These are phyloP conservation scores for Avena atlantica DNA, from an alignment of 176 grass and related monocot species.

Conservation along the genomic window DNA sequence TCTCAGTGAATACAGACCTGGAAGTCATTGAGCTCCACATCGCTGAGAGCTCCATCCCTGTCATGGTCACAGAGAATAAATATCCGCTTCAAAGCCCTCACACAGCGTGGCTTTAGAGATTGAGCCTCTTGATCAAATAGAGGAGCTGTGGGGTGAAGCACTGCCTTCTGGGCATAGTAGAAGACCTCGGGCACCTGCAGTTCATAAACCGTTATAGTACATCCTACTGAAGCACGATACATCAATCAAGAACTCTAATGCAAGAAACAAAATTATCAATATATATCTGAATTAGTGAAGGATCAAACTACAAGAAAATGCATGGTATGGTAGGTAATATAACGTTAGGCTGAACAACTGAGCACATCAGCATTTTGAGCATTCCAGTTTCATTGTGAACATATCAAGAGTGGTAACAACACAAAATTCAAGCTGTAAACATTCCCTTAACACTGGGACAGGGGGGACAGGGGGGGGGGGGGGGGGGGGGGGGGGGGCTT, in stretches of 20 bases:
- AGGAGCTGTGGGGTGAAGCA: conserved; percentile 92
- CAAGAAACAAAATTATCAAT: background rate
- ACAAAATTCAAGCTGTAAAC: background rate
- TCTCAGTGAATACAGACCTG: conserved; percentile 60
- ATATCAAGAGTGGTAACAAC: background rate
- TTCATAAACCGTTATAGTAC: background rate
- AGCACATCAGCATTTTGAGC: background rate
- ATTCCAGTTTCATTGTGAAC: background rate
- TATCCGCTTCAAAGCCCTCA: conserved; percentile 90
- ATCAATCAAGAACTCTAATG: background rate
- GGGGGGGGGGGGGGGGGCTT: too few species aligned
- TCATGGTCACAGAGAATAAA: conserved; percentile 94
- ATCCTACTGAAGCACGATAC: background rate
- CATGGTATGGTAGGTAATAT: background rate
- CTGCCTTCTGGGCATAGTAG: conserved; percentile 96
- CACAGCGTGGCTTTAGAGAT: conserved; percentile 88
- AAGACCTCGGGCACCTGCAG: conserved; percentile 88
- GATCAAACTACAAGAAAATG: background rate
- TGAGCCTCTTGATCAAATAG: conserved; percentile 95
- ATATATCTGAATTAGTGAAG: background rate
- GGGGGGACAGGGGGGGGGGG: too few species aligned
- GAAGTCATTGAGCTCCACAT: conserved; percentile 93
- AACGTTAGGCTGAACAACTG: background rate
- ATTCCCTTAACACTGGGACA: background rate
- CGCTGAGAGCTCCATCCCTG: conserved; percentile 90